phyloP scores from a whole-genome alignment of 2,329 filamentous ascomycete species.

The Nothophaeocryptopus gaeumannii region DNA sequence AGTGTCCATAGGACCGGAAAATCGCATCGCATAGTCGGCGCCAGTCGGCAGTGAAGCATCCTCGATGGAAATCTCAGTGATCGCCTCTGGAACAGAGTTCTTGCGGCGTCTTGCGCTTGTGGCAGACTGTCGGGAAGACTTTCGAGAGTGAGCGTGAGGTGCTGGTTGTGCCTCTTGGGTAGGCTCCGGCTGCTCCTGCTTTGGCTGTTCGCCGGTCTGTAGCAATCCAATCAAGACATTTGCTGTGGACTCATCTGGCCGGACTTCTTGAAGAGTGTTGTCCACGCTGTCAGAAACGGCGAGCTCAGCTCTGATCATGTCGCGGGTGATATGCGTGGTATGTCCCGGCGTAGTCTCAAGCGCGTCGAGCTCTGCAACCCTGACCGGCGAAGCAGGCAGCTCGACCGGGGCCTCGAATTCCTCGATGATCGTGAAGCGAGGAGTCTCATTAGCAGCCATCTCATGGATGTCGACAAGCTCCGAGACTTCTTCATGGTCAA shows the following conservation, averaged over 20 bases:
- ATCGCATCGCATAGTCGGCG: conserved; percentile 35
- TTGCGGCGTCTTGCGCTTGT: conserved; percentile 13
- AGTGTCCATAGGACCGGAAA: conserved; percentile 31
- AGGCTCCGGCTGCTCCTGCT: not conserved
- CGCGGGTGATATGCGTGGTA: conserved; percentile 34
- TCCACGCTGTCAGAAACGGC: conserved; percentile 27
- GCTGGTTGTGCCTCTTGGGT: not conserved
- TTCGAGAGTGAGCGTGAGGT: conserved; percentile 9
- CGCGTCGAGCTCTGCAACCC: conserved; percentile 30
- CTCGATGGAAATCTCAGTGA: conserved; percentile 23
- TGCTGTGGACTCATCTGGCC: conserved; percentile 19
- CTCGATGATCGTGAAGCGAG: conserved; percentile 33
- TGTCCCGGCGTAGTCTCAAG: conserved; percentile 13
- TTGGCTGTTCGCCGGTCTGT: conserved; percentile 6
- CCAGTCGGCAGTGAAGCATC: conserved; percentile 23
- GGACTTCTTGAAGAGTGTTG: conserved; percentile 20
- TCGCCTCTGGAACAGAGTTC: conserved; percentile 21
- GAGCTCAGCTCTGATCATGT: conserved; percentile 36
- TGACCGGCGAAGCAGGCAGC: conserved; percentile 36
- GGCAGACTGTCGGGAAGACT: conserved; percentile 12
- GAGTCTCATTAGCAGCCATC: conserved; percentile 32
- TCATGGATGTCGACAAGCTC: conserved; percentile 31
- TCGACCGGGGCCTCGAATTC: conserved; percentile 35
- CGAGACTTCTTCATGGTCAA: conserved; percentile 22
- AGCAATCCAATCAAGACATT: conserved; percentile 17